These are phyloP conservation scores for Bocquillonia castaneifolia DNA, from an alignment of 441 rosid genomes.

Conservation along the genomic window DNA sequence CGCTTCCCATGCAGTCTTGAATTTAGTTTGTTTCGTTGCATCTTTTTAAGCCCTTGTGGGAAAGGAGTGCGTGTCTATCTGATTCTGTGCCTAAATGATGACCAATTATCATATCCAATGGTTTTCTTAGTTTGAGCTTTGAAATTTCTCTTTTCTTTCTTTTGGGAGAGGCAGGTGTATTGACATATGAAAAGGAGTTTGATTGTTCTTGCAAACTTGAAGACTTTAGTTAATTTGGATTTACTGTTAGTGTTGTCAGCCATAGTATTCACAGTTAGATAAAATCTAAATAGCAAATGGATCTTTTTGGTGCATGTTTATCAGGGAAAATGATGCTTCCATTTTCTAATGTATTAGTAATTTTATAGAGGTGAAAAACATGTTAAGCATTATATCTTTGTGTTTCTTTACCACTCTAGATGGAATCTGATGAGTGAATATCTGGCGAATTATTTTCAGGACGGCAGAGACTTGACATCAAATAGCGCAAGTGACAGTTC, in stretches of 20 bases:
- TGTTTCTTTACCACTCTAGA: conserved; percentile 1
- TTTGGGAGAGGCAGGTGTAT: neutral
- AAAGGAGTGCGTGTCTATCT: neutral
- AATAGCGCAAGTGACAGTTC: conserved; percentile 82
- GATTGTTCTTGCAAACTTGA: neutral
- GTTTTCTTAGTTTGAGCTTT: neutral
- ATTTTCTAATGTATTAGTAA: neutral
- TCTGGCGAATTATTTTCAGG: conserved; percentile 50
- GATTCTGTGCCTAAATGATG: neutral
- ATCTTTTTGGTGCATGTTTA: conserved; percentile 1
- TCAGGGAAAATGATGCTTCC: neutral
- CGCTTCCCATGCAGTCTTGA: neutral
- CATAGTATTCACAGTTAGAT: neutral
- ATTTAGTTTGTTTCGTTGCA: neutral
- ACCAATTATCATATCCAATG: neutral
- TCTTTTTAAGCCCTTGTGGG: neutral
- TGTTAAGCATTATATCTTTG: neutral
- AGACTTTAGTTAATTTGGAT: neutral
- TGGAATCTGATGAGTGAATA: conserved; percentile 12
- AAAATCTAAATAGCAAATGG: neutral
- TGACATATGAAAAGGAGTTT: neutral
- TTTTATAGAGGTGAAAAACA: neutral
- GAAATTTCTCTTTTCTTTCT: neutral
- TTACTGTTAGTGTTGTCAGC: neutral
- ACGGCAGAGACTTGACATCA: conserved; percentile 74